Conservation (phyloP, 352 stramenopile genomes). For the Phytophthora pseudosyringae region DNA sequence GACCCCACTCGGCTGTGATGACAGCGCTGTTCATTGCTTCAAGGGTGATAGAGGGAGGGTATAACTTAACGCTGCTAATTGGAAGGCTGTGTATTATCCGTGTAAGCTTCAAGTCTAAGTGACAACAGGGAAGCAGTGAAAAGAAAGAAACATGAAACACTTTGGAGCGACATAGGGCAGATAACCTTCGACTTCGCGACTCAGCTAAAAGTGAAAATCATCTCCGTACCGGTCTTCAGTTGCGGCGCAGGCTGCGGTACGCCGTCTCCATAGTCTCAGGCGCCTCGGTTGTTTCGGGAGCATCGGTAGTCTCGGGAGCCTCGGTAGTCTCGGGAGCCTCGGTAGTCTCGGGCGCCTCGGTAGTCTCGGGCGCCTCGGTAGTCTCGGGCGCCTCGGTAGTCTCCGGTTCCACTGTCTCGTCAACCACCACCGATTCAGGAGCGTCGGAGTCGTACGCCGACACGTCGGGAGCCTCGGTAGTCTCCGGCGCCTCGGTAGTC, state of each 20-base stretch:
- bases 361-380: too few relatives aligned
- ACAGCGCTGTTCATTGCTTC: neutral
- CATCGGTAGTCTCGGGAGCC: too few relatives aligned
- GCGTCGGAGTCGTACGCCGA: too few relatives aligned
- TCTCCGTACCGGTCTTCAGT: neutral
- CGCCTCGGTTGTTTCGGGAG: too few relatives aligned
- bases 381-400: too few relatives aligned
- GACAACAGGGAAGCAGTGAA: conserved; percentile 14
- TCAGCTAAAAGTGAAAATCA: neutral
- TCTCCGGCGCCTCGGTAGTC: too few relatives aligned
- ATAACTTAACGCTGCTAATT: neutral
- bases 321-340: too few relatives aligned
- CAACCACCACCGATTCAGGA: too few relatives aligned
- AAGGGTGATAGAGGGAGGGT: neutral
- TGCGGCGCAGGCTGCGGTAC: conserved; percentile 18
- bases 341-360: too few relatives aligned
- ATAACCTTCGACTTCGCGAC: neutral
- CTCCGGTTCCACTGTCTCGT: too few relatives aligned
- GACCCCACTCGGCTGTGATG: neutral
- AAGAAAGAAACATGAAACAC: conserved; percentile 33
- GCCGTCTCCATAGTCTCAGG: too few relatives aligned
- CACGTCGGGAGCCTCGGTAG: too few relatives aligned
- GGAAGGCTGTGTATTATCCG: conserved; percentile 20
- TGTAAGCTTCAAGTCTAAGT: conserved; percentile 11
- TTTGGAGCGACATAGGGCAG: conserved; percentile 11